These are phyloP conservation scores for Fusarium papillatum DNA, from an alignment of 2,329 filamentous ascomycete genomes.

Conservation along the genomic window DNA sequence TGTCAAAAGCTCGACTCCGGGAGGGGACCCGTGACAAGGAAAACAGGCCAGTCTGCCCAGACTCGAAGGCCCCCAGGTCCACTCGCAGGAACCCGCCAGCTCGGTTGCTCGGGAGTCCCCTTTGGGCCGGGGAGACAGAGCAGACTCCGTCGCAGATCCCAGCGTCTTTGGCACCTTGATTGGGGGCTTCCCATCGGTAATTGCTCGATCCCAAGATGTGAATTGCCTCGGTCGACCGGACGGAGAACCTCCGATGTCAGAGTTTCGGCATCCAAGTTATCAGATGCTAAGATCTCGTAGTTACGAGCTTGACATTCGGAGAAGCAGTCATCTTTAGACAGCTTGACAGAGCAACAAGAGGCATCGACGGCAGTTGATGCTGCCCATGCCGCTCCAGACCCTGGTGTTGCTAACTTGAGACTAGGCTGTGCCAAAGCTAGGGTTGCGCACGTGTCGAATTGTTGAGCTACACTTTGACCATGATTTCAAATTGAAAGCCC, in stretches of 20 bases:
- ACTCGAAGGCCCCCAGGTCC: constrained; percentile 24
- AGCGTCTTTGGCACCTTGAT: constrained; percentile 8
- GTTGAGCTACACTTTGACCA: constrained; percentile 27
- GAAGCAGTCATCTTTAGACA: not conserved
- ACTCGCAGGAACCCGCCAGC: constrained; percentile 39
- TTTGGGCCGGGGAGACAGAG: constrained; percentile 39
- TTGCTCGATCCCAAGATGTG: constrained; percentile 6
- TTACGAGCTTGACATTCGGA: constrained; percentile 24
- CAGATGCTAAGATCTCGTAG: constrained; percentile 26
- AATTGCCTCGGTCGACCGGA: constrained; percentile 39
- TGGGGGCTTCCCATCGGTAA: constrained; percentile 19
- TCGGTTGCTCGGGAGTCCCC: constrained; percentile 39
- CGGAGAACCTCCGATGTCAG: constrained; percentile 27
- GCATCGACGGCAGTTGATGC: not conserved
- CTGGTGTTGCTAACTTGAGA: not conserved
- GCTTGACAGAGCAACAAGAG: constrained; percentile 4
- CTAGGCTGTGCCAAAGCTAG: constrained; percentile 23
- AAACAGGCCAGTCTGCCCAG: constrained; percentile 20
- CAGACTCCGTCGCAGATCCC: constrained; percentile 27
- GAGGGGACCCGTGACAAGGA: constrained; percentile 31
- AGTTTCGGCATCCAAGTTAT: constrained; percentile 9
- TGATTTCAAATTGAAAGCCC: constrained; percentile 15
- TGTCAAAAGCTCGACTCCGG: constrained; percentile 5
- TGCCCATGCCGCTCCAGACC: not conserved
- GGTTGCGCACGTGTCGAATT: constrained; percentile 29